Conservation (phyloP, 129 eudicot genomes). For the Pseudognaphalium luteoalbum region DNA sequence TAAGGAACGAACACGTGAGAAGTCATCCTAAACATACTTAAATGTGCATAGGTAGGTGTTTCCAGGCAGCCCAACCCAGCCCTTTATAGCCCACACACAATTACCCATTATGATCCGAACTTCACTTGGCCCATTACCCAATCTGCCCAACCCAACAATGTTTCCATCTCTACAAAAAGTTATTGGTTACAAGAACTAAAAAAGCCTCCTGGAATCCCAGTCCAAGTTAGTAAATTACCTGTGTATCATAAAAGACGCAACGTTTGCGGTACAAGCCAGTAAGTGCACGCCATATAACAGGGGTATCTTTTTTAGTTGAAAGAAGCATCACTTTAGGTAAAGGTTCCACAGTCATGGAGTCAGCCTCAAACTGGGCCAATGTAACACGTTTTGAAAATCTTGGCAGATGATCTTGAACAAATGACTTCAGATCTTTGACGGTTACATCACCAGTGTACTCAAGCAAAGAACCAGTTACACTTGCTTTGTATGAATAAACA, state of each 20-base stretch:
- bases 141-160: neutral
- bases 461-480: slow-evolving; percentile 62
- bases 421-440: slow-evolving; percentile 57
- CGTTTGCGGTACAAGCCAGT: slow-evolving; percentile 80
- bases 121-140: neutral
- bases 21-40: neutral
- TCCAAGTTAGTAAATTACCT: slow-evolving; percentile 45
- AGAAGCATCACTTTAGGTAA: slow-evolving; percentile 84
- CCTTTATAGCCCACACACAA: too few species aligned
- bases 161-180: neutral
- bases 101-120: neutral
- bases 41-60: neutral
- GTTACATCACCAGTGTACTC: slow-evolving; percentile 71
- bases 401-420: slow-evolving; percentile 74
- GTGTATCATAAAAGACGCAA: slow-evolving; percentile 67
- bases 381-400: slow-evolving; percentile 75
- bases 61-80: too few species aligned
- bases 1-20: neutral
- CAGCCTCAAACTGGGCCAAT: slow-evolving; percentile 43
- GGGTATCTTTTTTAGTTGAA: slow-evolving; percentile 87
- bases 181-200: neutral
- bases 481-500: slow-evolving; percentile 61
- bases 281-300: slow-evolving; percentile 91
- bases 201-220: neutral
- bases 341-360: slow-evolving; percentile 33